Evolutionary conservation across 371 early-diverging fungal species (phyloP).

Genomic region (Synchytrium microbalum): DNA sequence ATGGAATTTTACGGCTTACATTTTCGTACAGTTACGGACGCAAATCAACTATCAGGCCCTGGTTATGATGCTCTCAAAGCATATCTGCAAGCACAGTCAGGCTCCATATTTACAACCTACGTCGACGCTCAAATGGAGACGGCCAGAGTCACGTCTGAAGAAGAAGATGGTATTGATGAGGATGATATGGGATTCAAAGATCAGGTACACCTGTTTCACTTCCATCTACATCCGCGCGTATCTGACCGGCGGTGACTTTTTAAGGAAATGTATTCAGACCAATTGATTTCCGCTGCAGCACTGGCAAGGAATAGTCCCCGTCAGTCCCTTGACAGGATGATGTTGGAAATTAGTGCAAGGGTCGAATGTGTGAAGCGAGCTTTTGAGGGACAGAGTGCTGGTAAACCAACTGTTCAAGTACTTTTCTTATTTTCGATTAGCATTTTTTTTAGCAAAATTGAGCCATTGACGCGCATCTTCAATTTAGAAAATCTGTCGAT

Average conservation of each 20-base stretch:
- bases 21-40: conserved; percentile 4
- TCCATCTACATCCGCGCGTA: conserved; percentile 3
- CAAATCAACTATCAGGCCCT: conserved; percentile 12
- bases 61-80: conserved; percentile 31
- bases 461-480: too few species aligned
- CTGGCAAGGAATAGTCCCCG: conserved; percentile 55
- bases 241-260: too few species aligned
- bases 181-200: conserved; percentile 60
- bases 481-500: conserved; percentile 27
- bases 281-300: conserved; percentile 56
- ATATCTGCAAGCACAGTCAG: conserved; percentile 48
- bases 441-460: too few species aligned
- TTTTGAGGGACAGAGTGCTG: too few species aligned
- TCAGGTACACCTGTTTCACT: conserved; percentile 29
- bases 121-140: conserved; percentile 57
- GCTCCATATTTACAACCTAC: conserved; percentile 55
- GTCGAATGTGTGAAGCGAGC: too few species aligned
- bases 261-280: conserved; percentile 64
- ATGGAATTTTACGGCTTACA: too few species aligned
- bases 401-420: too few species aligned
- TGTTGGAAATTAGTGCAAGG: too few species aligned
- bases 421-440: too few species aligned
- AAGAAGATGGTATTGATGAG: conserved; percentile 46
- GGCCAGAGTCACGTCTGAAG: conserved; percentile 42
- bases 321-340: too few species aligned